Base-by-base conservation (phyloP, 2,329 filamentous ascomycete species). In the Colletotrichum sp. region DNA sequence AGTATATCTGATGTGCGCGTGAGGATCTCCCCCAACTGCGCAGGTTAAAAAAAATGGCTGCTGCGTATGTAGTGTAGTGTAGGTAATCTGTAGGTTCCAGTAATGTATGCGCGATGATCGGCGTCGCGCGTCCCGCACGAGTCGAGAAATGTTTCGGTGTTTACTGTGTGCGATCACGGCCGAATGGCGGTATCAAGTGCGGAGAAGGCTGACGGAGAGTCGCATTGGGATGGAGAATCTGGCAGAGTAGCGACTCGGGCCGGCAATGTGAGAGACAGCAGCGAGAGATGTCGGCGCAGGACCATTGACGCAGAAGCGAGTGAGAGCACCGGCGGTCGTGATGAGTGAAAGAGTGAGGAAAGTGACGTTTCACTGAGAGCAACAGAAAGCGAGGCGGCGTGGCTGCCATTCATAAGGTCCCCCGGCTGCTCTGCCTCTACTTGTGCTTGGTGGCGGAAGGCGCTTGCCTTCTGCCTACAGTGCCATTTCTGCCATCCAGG, bases 151-250 rank as follows among this genome's bases (percentile, higher is more conserved):
- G 55, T 69, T 65, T 58, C 64, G 48, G 64, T 58, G 64, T 68
- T 69, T 73, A 73, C 73, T 69, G 70, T 73, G 48, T 52, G 62
- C 56, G 70, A 60, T 65, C 38, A 30, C 69, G 58, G 60, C 34
- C 18, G 34, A 52, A 65, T 65, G 64, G 52, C 43, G 64, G 36
- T 56, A 52, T 32, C 13, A 56, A 18, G 70, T 73, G 73, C 70
- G 70, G 73, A 73, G 70, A 76, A 73, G 34, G n/a, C 21, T 7
- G 32, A 43, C 8, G 48, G 56, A 38, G 64, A 70, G 67, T 70
- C 67, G 56, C 67, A 62, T 70, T 34, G n/a, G 32, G 67, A 61
- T 62, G 67, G 67, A 24, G 36, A 52, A 34, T 12, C 38, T n/a
- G 28, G n/a, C 9, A 18, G 6, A 21, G n/a, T 5, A 3, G 24